Conservation (phyloP, 352 stramenopile species). For the Phytophthora syringae region DNA sequence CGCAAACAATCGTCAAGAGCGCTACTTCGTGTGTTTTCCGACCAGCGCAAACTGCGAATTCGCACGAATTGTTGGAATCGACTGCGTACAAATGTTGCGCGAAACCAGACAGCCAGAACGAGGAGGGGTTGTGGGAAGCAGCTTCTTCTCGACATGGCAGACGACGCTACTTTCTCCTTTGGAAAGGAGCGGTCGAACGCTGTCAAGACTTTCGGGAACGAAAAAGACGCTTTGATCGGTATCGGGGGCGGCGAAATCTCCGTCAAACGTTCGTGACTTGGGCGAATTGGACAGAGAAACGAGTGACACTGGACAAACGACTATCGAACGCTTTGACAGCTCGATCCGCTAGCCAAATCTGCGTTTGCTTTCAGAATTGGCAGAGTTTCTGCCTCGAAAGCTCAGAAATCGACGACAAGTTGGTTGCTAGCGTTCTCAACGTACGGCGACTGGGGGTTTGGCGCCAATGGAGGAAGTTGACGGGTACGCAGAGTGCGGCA, state of each 20-base stretch:
- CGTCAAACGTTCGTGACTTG: conserved; percentile 19
- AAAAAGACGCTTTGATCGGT: conserved; percentile 21
- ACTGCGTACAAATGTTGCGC: conserved; percentile 8
- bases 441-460: conserved; percentile 20
- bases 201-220: conserved; percentile 11
- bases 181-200: conserved; percentile 8
- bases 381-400: conserved; percentile 5
- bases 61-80: conserved; percentile 14
- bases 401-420: not conserved
- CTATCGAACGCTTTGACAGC: conserved; percentile 6
- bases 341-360: conserved; percentile 6
- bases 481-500: conserved; percentile 3
- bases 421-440: conserved; percentile 3
- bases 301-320: not conserved
- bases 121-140: conserved; percentile 10
- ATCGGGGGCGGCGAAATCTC: conserved; percentile 18
- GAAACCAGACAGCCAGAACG: conserved; percentile 2
- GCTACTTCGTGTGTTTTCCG: conserved; percentile 9
- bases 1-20: conserved; percentile 20
- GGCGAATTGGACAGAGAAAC: conserved; percentile 23
- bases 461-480: conserved; percentile 20
- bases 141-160: not conserved
- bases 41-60: conserved; percentile 17
- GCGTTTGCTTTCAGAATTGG: conserved; percentile 18
- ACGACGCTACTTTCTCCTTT: conserved; percentile 6